phyloP scores from a whole-genome alignment of 2,329 filamentous ascomycete species.

The Paracamarosporium sp. region DNA sequence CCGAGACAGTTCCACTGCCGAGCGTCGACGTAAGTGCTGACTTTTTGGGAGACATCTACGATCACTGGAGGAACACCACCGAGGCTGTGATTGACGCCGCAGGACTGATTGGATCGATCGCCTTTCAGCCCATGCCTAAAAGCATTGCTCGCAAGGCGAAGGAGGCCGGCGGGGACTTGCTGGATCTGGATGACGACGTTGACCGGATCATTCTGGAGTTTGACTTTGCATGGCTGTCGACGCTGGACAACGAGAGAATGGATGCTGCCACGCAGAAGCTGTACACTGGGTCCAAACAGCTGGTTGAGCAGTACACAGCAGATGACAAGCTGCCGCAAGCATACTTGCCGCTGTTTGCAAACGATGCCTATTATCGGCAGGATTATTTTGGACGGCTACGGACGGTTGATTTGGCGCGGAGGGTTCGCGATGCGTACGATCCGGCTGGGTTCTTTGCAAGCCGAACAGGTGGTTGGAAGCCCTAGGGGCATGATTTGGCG shows the following conservation, averaged over 20 bases:
- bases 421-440: conserved; percentile 47
- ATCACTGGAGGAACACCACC: conserved; percentile 32
- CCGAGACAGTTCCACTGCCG: conserved; percentile 33
- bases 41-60: conserved; percentile 26
- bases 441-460: conserved; percentile 49
- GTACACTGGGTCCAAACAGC: conserved; percentile 45
- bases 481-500: conserved; percentile 21
- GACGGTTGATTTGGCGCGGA: conserved; percentile 38
- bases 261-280: conserved; percentile 47
- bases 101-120: conserved; percentile 33
- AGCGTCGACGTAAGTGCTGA: conserved; percentile 22
- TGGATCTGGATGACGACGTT: conserved; percentile 48
- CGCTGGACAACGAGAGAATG: conserved; percentile 43
- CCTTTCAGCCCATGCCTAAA: conserved; percentile 38
- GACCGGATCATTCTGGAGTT: conserved; percentile 54
- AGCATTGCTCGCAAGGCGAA: conserved; percentile 25
- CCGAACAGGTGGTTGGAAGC: conserved; percentile 50
- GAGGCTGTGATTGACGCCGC: conserved; percentile 20
- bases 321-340: conserved; percentile 47
- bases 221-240: conserved; percentile 47
- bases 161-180: conserved; percentile 37
- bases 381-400: conserved; percentile 52
- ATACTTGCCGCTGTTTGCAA: conserved; percentile 55
- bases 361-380: conserved; percentile 52
- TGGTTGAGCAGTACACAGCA: conserved; percentile 42